phyloP scores from a whole-genome alignment of 2,329 filamentous ascomycete species.

The Bisporella sp. region DNA sequence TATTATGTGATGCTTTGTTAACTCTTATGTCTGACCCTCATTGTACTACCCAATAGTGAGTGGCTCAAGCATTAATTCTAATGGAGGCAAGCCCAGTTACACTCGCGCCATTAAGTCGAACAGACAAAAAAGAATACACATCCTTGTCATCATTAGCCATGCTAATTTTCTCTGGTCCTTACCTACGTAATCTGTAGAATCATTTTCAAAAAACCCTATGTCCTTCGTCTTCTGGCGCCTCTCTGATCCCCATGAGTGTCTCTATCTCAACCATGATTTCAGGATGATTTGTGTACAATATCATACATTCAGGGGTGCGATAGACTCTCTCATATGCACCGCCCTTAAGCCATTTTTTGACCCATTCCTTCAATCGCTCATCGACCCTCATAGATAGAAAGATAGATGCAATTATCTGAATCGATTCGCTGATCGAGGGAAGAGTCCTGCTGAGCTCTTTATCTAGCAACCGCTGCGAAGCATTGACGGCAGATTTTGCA shows the following conservation, averaged over 20 bases:
- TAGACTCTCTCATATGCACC: too few relatives aligned
- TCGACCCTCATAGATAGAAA: conserved; percentile 15
- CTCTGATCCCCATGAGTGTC: neutral
- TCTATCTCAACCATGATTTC: neutral
- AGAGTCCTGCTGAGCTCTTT: conserved; percentile 12
- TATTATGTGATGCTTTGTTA: too few relatives aligned
- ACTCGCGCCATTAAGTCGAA: too few relatives aligned
- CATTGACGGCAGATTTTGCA: conserved; percentile 14
- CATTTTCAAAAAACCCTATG: neutral
- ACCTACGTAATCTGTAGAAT: too few relatives aligned
- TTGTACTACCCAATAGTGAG: too few relatives aligned
- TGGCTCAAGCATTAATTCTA: too few relatives aligned
- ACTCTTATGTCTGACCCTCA: too few relatives aligned
- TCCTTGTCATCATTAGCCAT: too few relatives aligned
- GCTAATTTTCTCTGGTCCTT: too few relatives aligned
- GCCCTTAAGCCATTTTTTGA: conserved; percentile 1
- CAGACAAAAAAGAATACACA: too few relatives aligned
- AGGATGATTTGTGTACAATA: neutral
- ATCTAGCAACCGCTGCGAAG: conserved; percentile 12
- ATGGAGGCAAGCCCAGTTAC: too few relatives aligned
- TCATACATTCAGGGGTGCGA: neutral
- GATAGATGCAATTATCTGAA: too few relatives aligned
- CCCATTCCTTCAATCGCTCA: conserved; percentile 16
- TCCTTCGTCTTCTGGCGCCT: neutral
- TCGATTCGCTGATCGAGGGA: conserved; percentile 3